Conservation (phyloP, 2,329 filamentous ascomycete genomes). For the Colletotrichum tropicale region DNA sequence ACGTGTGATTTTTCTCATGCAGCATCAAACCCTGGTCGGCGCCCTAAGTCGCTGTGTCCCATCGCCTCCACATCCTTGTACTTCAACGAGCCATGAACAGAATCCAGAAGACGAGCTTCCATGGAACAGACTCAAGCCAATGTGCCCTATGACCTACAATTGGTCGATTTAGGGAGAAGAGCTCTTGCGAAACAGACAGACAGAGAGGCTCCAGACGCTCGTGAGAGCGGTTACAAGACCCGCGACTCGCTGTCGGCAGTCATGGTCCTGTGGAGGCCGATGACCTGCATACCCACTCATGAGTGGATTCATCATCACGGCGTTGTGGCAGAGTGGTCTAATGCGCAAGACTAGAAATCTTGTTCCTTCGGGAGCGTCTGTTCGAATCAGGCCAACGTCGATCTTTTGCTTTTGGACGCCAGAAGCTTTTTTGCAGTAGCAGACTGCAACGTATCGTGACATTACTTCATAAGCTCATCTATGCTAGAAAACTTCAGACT, state of each 20-base stretch:
- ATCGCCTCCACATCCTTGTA: neutral
- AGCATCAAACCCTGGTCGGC: neutral
- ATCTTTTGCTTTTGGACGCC: neutral
- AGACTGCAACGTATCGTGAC: neutral
- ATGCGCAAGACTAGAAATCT: slow-evolving; percentile 3
- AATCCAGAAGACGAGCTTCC: neutral
- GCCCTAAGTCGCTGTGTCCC: neutral
- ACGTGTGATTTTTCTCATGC: neutral
- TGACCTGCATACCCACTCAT: neutral
- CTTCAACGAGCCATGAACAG: too few relatives aligned
- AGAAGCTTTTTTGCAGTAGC: neutral
- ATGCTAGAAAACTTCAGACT: neutral
- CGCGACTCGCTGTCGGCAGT: neutral
- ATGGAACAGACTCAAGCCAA: neutral
- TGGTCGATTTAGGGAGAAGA: too few relatives aligned
- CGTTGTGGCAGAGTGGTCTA: neutral
- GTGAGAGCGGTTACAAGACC: neutral
- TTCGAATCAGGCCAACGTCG: slow-evolving; percentile 1
- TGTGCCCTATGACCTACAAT: too few relatives aligned
- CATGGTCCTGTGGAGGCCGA: neutral
- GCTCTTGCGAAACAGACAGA: fast-evolving
- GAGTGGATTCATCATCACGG: neutral
- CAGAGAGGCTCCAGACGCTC: fast-evolving
- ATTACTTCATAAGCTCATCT: neutral
- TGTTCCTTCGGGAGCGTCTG: neutral